Evolutionary conservation across 805 yeast species (phyloP), one percentile per base, ranked within the genome.

Genomic region (Saturnispora besseyi): DNA sequence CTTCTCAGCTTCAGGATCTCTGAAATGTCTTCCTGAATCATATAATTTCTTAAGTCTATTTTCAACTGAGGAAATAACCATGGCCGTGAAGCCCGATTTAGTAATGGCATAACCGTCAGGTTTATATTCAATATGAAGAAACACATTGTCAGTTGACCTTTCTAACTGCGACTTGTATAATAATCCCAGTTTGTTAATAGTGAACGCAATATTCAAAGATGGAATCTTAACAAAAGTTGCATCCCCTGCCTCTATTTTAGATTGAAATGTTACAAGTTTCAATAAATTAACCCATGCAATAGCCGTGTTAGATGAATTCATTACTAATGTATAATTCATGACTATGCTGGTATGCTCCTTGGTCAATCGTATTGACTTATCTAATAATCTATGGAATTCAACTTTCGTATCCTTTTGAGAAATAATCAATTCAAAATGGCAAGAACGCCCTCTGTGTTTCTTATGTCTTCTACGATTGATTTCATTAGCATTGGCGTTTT

Each of bases 281-380:
- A 88, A 62, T 57, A 86, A 75, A 29, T 76, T 73, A 31, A 79
- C 64, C 95, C 95, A 87, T 31, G 74, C 67, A 34, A 79, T 64
- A 0, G 93, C 74, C 1, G 81, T 70, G 2, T 70, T 57, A 7
- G 73, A 70, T 4, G 82, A 75, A 43, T 74, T 75, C 24, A 82
- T 71, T 48, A 78, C 73, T 41, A 88, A 57, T 26, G 86, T 73
- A 61, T 78, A 84, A 4, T 54, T 55, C 4, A 55, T 18, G 12
- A 15, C 15, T 45, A 40, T 51, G 44, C 24, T 55, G 22, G 24
- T 51, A 9, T 49, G 52, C 2, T 49, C 29, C 28, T 51, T 49
- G 63, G 71, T 70, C 5, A 87, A 60, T 12, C 78, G 75, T 11
- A 90, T 70, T 0, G 93, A 75, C 58, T 86, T 82, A 59, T 90